Percentiles rank a stretch among this genome's conserved stretches.
Conservation (phyloP, 2,329 filamentous ascomycete genomes). For the Fusarium graminum region DNA sequence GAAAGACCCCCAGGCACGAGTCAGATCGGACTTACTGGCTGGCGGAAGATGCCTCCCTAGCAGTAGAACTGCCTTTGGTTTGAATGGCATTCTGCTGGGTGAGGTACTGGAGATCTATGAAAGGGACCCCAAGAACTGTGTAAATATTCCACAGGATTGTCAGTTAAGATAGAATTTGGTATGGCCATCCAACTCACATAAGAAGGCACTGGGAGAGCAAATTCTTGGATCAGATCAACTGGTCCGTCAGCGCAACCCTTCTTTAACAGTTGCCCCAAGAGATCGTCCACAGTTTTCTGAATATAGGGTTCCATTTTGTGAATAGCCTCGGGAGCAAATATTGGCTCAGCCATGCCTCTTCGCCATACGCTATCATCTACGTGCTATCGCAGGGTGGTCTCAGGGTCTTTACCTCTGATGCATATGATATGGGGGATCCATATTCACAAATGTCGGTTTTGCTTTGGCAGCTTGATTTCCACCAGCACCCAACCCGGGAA, state of each 20-base stretch:
- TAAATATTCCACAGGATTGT: slow-evolving; percentile 59
- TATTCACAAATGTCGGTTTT: slow-evolving; percentile 64
- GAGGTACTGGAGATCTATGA: slow-evolving; percentile 60
- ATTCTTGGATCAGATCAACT: slow-evolving; percentile 61
- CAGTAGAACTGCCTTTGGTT: slow-evolving; percentile 61
- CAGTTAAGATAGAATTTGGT: not conserved
- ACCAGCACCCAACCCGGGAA: slow-evolving; percentile 62
- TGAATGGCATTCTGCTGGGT: slow-evolving; percentile 62
- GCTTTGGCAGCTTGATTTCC: slow-evolving; percentile 63
- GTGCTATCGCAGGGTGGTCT: rapidly evolving
- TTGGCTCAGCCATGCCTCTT: slow-evolving; percentile 60
- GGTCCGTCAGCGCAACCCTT: slow-evolving; percentile 54
- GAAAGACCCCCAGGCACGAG: rapidly evolving
- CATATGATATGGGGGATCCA: slow-evolving; percentile 63
- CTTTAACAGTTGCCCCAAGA: slow-evolving; percentile 57
- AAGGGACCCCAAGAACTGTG: slow-evolving; percentile 62
- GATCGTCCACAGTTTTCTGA: slow-evolving; percentile 59
- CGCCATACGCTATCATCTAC: not conserved
- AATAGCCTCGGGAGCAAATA: slow-evolving; percentile 58
- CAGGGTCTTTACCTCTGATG: slow-evolving; percentile 54
- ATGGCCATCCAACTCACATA: slow-evolving; percentile 52
- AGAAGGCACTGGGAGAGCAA: slow-evolving; percentile 62
- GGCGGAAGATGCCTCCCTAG: slow-evolving; percentile 60
- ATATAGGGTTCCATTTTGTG: slow-evolving; percentile 60
- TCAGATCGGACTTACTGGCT: slow-evolving; percentile 52